Percentiles rank a stretch among this genome's conserved stretches.
Conservation (phyloP, 345 rosid genomes). For the Brassica rapa region DNA sequence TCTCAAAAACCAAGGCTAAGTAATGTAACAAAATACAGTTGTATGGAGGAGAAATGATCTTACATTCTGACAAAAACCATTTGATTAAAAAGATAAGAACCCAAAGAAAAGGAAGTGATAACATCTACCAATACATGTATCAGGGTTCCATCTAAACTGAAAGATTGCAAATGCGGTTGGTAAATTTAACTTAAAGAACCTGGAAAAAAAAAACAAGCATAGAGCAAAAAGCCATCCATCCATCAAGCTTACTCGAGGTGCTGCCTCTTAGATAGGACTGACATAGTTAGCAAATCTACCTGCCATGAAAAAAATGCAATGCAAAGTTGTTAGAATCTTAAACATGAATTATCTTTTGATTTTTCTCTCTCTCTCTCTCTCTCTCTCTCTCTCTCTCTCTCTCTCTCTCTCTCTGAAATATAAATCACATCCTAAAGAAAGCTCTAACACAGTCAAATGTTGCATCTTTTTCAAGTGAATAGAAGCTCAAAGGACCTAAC, state of each 20-base stretch:
- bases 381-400: neutral
- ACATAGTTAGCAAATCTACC: constrained; percentile 78
- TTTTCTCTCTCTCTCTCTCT: neutral
- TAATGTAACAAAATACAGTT: neutral
- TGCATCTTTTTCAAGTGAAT: neutral
- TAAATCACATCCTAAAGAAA: neutral
- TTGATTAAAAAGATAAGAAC: constrained; percentile 14
- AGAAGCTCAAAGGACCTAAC: neutral
- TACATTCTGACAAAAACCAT: constrained; percentile 24
- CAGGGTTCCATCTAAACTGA: constrained; percentile 3
- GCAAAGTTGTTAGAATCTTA: neutral
- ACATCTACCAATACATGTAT: constrained; percentile 9
- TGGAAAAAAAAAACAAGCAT: constrained; percentile 12
- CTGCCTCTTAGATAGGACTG: constrained; percentile 68
- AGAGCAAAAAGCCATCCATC: constrained; percentile 14
- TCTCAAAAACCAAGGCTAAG: neutral
- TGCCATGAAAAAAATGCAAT: constrained; percentile 39
- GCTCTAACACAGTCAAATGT: neutral
- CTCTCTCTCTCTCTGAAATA: neutral
- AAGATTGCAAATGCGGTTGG: constrained; percentile 22
- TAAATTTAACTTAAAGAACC: constrained; percentile 24
- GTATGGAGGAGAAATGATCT: neutral
- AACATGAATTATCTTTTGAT: neutral
- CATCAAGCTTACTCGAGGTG: constrained; percentile 7
- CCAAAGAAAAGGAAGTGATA: neutral